These are phyloP conservation scores for Gnaphalium uliginosum DNA, from an alignment of 129 eudicot species.

Conservation along the genomic window DNA sequence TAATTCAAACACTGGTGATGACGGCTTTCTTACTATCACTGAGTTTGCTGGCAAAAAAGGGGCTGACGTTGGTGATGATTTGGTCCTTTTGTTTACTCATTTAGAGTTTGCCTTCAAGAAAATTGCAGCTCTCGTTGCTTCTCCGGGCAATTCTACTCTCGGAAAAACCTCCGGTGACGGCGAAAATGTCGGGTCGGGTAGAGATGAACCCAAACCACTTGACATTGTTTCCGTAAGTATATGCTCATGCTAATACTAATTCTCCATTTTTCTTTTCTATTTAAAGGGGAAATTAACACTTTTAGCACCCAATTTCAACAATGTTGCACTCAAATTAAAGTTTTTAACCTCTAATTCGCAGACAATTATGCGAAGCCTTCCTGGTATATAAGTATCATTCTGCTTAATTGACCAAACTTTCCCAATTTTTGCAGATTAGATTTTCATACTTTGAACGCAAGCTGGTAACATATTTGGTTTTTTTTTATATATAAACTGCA, in stretches of 20 bases:
- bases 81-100: constrained; percentile 66
- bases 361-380: no score
- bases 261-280: neutral
- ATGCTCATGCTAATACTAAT: neutral
- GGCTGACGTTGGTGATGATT: constrained; percentile 71
- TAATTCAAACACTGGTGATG: constrained; percentile 33
- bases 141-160: constrained; percentile 74
- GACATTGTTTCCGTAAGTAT: constrained; percentile 78
- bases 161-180: constrained; percentile 39
- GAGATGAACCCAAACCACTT: constrained; percentile 98
- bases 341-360: no score
- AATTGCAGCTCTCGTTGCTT: constrained; percentile 93
- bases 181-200: constrained; percentile 36
- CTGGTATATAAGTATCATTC: no score
- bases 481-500: no score
- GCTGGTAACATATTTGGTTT: no score
- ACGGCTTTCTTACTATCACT: constrained; percentile 46
- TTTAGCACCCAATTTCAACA: neutral
- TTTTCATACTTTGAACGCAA: no score
- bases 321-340: neutral
- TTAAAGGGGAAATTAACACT: neutral
- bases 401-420: no score
- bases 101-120: constrained; percentile 87
- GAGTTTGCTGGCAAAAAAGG: constrained; percentile 80
- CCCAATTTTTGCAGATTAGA: no score